Base-by-base conservation (phyloP, 371 early-diverging fungal species). In the Conidiobolus incongruus region DNA sequence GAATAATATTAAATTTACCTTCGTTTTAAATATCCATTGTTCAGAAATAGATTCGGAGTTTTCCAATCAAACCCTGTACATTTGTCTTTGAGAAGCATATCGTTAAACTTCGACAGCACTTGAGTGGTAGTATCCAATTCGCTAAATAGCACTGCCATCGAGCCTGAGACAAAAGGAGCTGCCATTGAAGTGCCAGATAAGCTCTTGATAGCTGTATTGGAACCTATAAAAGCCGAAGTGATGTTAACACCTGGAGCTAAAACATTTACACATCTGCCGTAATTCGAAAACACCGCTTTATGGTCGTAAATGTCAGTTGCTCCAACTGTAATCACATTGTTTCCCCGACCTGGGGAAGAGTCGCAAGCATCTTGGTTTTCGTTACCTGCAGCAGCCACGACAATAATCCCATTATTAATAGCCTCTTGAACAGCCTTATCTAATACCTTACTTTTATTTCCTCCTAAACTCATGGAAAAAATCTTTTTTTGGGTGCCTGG, bases 161-260 rank as follows among this genome's bases (percentile, higher is more conserved):
- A 65, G 46, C 87, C 87, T 42, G 70, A 54, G 28, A 76, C 81
- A 52, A 81, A 79, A 3, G 87, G 87, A 11, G 75, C 60, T 13
- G 87, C 82, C 78, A 83, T 81, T 22, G 77, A 76, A 22, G 87
- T 86, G n/a, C 87, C 87, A 20, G 75, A 73, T 29, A 74, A 66
- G 26, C 61, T 68, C 52, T 66, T 66, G 47, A 69, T 77, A 44
- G 69, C 72, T 50, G 48, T 48, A 37, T 60, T 58, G 48, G 68
- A 66, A 28, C 83, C 82, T 52, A 72, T 80, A 86, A 86, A 29
- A 16, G 31, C 41, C 8, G 41, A 41, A 28, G 13, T 8, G 21
- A 41, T 30, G 23, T 30, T 7, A 30, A n/a, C 30, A 4, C 75
- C 79, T 19, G 78, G 78, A 12, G 72, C 74, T 39, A 62, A 70